Base-by-base conservation (phyloP, 805 yeast species). In the Pichia deserticola region DNA sequence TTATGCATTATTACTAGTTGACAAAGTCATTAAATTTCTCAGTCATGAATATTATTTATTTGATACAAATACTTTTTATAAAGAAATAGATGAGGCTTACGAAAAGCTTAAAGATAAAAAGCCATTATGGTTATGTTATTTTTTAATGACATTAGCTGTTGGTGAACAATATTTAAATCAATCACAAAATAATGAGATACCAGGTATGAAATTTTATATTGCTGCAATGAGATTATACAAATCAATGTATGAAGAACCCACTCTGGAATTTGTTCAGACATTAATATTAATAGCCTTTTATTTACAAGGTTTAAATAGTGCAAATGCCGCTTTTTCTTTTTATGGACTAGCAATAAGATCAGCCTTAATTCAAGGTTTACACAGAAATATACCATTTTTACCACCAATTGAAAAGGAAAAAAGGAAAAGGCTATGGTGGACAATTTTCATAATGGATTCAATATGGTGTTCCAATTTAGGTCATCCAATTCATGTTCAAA, bases 401-500 rank as follows among this genome's bases (percentile, higher is more conserved):
- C 29, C 48, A 5, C 39, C 57, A 1, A 50, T 55, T 5, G 65
- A 63, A 36, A 55, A 54, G 25, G 71, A 67, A 41, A 59, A 60
- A 47, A 52, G 68, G 25, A 57, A 65, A 49, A 55, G 70, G 44
- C 51, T 67, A 7, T 67, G 70, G 70, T 67, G 71, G 71, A 64
- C 71, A 3, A 60, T 63, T 29, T 65, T 58, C 43, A 53, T 60
- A 9, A 59, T 67, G 63, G 68, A 66, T 40, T 57, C 59, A 27
- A 53, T 62, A 1, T 65, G 68, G 64, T 55, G 63, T 32, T 62
- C 68, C 2, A 64, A 65, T 42, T 44, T 64, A 34, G 68, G 69
- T 3, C 62, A 63, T 27, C 70, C 70, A 0, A 55, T 59, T n/a
- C 70, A 65, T 51, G 60, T 67, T 13, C 59, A 57, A n/a, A 51